Conservation (phyloP, 2,329 filamentous ascomycete genomes). For the Hymenoscyphus scutula region DNA sequence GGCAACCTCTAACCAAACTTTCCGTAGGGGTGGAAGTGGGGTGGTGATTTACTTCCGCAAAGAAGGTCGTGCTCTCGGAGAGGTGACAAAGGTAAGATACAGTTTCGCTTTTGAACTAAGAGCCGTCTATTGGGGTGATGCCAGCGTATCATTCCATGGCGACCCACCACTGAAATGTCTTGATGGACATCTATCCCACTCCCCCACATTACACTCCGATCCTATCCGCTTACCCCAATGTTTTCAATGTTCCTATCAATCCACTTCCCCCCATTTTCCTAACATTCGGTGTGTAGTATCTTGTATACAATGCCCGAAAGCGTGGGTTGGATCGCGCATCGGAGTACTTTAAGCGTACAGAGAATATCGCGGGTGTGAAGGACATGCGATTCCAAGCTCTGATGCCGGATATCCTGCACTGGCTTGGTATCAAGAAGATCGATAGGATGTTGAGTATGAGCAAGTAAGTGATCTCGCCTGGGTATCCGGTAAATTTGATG, state of each 20-base stretch:
- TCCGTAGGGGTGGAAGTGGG: constrained; percentile 68
- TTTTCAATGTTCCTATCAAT: constrained; percentile 10
- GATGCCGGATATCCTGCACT: constrained; percentile 97
- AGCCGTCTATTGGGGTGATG: constrained; percentile 55
- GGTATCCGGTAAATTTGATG: constrained; percentile 13
- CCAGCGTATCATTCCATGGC: constrained; percentile 20
- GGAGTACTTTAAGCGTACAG: constrained; percentile 96
- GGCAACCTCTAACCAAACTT: constrained; percentile 9
- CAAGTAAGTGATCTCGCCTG: constrained; percentile 49
- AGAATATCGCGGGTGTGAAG: constrained; percentile 96
- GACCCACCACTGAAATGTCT: constrained; percentile 14
- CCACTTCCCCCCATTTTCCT: constrained; percentile 51
- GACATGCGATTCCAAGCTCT: constrained; percentile 97
- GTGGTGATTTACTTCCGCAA: constrained; percentile 99
- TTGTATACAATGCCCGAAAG: constrained; percentile 78
- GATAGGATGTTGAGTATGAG: constrained; percentile 99
- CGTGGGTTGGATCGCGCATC: constrained; percentile 76
- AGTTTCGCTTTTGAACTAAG: constrained; percentile 65
- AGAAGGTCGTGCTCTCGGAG: constrained; percentile 88
- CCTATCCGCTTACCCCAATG: constrained; percentile 19
- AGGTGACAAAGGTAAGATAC: constrained; percentile 55
- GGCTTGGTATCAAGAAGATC: constrained; percentile 98
- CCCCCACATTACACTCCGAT: constrained; percentile 43
- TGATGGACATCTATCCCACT: constrained; percentile 61
- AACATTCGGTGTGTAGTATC: constrained; percentile 32